Evolutionary conservation across 1,139 yeast species (phyloP).

Genomic region (Geotrichum macrosporum): DNA sequence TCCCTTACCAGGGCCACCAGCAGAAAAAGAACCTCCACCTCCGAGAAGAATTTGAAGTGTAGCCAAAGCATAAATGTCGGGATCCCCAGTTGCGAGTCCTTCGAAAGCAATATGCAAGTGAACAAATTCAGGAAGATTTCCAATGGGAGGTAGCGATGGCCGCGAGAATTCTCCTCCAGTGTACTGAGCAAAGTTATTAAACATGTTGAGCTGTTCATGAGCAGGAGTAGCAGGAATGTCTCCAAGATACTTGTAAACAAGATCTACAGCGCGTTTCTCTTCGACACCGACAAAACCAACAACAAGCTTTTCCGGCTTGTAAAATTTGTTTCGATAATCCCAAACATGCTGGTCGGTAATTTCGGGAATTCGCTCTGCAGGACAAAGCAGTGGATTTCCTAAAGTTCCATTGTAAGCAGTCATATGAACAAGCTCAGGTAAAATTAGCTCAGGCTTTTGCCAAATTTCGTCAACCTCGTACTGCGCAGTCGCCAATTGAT

Average conservation of each 20-base stretch:
- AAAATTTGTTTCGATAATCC: slow-evolving; percentile 63
- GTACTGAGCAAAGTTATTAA: slow-evolving; percentile 51
- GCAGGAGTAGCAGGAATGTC: slow-evolving; percentile 46
- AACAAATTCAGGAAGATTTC: slow-evolving; percentile 73
- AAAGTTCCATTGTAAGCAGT: slow-evolving; percentile 76
- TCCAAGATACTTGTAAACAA: slow-evolving; percentile 62
- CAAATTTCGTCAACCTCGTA: slow-evolving; percentile 81
- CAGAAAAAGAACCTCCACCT: slow-evolving; percentile 96
- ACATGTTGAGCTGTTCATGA: slow-evolving; percentile 19
- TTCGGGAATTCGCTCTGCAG: slow-evolving; percentile 57
- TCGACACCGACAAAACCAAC: slow-evolving; percentile 86
- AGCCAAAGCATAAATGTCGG: slow-evolving; percentile 87
- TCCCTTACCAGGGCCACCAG: slow-evolving; percentile 99
- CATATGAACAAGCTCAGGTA: slow-evolving; percentile 83
- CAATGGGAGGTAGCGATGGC: slow-evolving; percentile 68
- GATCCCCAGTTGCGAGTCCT: slow-evolving; percentile 77
- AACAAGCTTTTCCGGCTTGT: slow-evolving; percentile 76
- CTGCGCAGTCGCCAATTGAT: slow-evolving; percentile 67
- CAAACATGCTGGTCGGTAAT: slow-evolving; percentile 53
- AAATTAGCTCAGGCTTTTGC: slow-evolving; percentile 76
- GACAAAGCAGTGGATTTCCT: slow-evolving; percentile 84
- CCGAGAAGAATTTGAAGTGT: slow-evolving; percentile 89
- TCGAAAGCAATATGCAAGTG: slow-evolving; percentile 87
- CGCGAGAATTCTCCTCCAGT: slow-evolving; percentile 72
- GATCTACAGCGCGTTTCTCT: slow-evolving; percentile 61